phyloP scores from a whole-genome alignment of 129 eudicot species.

The Saposhnikovia divaricata region DNA sequence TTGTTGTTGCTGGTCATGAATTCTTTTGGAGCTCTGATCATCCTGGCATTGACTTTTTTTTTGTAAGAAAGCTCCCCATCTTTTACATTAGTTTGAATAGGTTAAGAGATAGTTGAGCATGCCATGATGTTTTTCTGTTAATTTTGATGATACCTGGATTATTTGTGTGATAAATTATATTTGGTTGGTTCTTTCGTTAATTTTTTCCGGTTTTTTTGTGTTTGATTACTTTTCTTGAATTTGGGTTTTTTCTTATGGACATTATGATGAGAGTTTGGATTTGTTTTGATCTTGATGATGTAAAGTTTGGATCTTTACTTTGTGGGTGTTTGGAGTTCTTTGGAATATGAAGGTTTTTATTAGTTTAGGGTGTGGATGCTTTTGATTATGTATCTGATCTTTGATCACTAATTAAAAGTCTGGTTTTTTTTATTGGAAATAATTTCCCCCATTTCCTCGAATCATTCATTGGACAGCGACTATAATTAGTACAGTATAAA shows the following conservation, averaged over 20 bases:
- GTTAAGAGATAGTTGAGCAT: too few relatives aligned
- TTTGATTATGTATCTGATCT: background rate
- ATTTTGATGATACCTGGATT: background rate
- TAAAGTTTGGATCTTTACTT: background rate
- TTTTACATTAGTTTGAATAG: background rate
- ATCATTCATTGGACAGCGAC: background rate
- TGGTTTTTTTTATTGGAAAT: background rate
- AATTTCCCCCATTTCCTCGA: background rate
- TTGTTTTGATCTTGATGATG: background rate
- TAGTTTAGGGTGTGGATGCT: background rate
- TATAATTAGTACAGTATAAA: too few relatives aligned
- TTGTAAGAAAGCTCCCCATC: constrained; percentile 22
- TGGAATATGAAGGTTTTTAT: background rate
- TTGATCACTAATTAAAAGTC: background rate
- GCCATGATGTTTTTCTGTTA: background rate
- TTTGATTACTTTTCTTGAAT: background rate
- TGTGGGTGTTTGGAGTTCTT: background rate
- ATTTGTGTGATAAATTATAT: background rate
- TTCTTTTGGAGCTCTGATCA: constrained; percentile 93
- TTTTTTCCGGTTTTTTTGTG: background rate
- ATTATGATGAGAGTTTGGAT: background rate
- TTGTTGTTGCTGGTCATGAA: constrained; percentile 93
- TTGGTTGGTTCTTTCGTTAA: background rate
- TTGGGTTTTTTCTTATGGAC: background rate
- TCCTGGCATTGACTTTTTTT: constrained; percentile 86